phyloP scores from a whole-genome alignment of 2,329 filamentous ascomycete genomes.

The Phaeosphaeriaceae sp. region DNA sequence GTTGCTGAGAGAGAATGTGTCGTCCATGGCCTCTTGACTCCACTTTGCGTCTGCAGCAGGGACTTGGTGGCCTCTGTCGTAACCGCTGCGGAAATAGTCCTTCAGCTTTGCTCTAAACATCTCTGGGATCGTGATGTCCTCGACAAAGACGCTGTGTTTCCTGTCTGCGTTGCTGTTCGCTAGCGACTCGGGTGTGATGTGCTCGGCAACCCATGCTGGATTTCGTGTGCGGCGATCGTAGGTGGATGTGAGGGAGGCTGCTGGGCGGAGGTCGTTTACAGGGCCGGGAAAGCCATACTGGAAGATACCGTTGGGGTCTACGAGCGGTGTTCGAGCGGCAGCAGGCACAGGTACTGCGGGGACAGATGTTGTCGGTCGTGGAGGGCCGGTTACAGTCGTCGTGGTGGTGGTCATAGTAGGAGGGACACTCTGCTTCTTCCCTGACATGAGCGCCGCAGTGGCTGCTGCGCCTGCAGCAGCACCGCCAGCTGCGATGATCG shows the following conservation, averaged over 20 bases:
- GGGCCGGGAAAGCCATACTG: constrained; percentile 85
- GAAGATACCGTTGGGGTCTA: constrained; percentile 61
- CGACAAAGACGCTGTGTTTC: constrained; percentile 81
- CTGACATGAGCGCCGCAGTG: constrained; percentile 56
- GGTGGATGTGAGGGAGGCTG: constrained; percentile 80
- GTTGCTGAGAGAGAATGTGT: constrained; percentile 90
- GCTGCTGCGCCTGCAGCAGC: constrained; percentile 59
- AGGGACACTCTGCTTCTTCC: constrained; percentile 38
- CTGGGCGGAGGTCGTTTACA: constrained; percentile 79
- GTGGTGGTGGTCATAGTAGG: constrained; percentile 41
- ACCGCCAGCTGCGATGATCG: constrained; percentile 57
- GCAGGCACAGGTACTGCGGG: constrained; percentile 34
- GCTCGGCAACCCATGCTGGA: constrained; percentile 90
- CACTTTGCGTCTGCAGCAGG: constrained; percentile 96
- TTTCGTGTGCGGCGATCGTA: constrained; percentile 93
- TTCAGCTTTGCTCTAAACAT: constrained; percentile 89
- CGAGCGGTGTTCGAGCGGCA: constrained; percentile 40
- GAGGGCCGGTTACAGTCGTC: constrained; percentile 39
- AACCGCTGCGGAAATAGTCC: constrained; percentile 95
- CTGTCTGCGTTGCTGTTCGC: constrained; percentile 79
- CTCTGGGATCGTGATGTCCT: constrained; percentile 80
- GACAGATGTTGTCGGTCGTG: constrained; percentile 33
- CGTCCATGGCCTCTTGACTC: constrained; percentile 93
- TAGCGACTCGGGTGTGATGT: constrained; percentile 91
- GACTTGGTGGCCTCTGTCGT: constrained; percentile 95